These are phyloP conservation scores for Litchi chinensis DNA, from an alignment of 345 rosid genomes.

Conservation along the genomic window DNA sequence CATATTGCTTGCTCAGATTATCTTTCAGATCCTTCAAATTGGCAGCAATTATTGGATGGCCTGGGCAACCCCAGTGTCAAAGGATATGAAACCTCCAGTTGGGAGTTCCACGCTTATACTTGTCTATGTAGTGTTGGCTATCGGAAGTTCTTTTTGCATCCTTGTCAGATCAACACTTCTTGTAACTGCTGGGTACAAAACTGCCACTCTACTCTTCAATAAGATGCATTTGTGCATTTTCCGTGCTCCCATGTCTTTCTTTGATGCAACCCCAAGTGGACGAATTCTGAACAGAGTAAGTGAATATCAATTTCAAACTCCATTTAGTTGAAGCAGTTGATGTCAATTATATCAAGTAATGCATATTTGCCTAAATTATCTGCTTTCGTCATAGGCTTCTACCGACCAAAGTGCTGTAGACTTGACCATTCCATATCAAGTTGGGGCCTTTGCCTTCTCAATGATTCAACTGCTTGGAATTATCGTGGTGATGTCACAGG, in stretches of 20 bases:
- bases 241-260: slow-evolving; percentile 80
- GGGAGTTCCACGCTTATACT: slow-evolving; percentile 44
- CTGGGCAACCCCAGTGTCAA: slow-evolving; percentile 71
- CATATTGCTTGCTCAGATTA: slow-evolving; percentile 59
- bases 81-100: slow-evolving; percentile 54
- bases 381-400: slow-evolving; percentile 57
- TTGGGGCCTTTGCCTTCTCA: slow-evolving; percentile 49
- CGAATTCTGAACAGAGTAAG: slow-evolving; percentile 70
- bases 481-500: slow-evolving; percentile 80
- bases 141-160: slow-evolving; percentile 64
- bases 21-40: slow-evolving; percentile 70
- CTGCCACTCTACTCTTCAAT: slow-evolving; percentile 68
- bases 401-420: slow-evolving; percentile 79
- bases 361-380: background rate
- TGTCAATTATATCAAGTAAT: background rate
- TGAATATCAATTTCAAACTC: background rate
- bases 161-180: slow-evolving; percentile 56
- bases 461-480: slow-evolving; percentile 64
- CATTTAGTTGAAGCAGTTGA: no score
- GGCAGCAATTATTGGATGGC: slow-evolving; percentile 94
- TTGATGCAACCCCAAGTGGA: slow-evolving; percentile 87
- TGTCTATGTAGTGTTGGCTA: slow-evolving; percentile 58
- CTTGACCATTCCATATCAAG: slow-evolving; percentile 43
- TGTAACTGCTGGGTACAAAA: slow-evolving; percentile 59
- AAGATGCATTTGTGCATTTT: slow-evolving; percentile 70